Percentiles rank a stretch among this genome's conserved stretches.
Conservation (phyloP, 169 alveolate genomes). For the Cryptosporidium sp. region DNA sequence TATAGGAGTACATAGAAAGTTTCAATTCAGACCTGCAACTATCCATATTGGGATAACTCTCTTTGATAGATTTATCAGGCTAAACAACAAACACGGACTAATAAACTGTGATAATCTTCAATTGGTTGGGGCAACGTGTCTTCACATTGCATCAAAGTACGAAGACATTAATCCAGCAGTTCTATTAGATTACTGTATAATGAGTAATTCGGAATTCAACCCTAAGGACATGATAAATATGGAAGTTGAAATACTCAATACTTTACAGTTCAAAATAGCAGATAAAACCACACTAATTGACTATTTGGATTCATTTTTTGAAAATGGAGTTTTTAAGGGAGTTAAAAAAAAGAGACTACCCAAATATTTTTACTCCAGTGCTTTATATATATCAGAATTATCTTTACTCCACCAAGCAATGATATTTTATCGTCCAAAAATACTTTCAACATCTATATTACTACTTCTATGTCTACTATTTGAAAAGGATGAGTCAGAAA, state of each 20-base stretch:
- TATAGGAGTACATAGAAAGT: conserved; percentile 69
- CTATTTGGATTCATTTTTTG: conserved; percentile 55
- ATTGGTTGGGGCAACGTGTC: conserved; percentile 67
- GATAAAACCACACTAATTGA: conserved; percentile 35
- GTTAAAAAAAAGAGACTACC: conserved; percentile 18
- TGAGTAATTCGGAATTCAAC: conserved; percentile 67
- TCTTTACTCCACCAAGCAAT: conserved; percentile 58
- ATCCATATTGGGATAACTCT: conserved; percentile 56
- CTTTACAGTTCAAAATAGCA: conserved; percentile 55
- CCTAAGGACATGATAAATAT: conserved; percentile 70
- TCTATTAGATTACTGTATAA: conserved; percentile 63
- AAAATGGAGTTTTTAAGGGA: neutral
- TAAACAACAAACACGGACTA: conserved; percentile 8
- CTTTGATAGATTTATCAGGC: conserved; percentile 53
- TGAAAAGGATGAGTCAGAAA: conserved; percentile 37
- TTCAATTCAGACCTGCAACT: conserved; percentile 75
- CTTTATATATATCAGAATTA: conserved; percentile 57
- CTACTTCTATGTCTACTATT: conserved; percentile 34
- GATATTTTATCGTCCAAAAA: conserved; percentile 11
- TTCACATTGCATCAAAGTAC: conserved; percentile 68
- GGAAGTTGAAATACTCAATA: conserved; percentile 60
- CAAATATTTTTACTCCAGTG: conserved; percentile 46
- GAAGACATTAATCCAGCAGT: conserved; percentile 73
- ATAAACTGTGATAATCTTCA: conserved; percentile 71
- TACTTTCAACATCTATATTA: conserved; percentile 45